These are phyloP conservation scores for Yamadazyma conglobata DNA, from an alignment of 1,139 yeast species.

Conservation along the genomic window DNA sequence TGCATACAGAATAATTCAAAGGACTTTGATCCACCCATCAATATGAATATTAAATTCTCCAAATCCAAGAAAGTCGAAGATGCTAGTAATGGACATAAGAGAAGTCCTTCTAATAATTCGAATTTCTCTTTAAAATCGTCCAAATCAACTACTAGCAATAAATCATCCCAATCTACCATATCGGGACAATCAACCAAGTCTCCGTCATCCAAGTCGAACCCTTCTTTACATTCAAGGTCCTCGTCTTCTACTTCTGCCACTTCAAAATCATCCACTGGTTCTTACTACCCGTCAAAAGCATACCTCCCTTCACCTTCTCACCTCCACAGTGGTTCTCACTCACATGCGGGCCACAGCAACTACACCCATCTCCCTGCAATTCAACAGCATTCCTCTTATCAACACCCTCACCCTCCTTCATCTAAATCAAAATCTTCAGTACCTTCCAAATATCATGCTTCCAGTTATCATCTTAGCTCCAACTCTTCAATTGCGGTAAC, in stretches of 20 bases:
- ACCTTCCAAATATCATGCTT: conserved; percentile 4
- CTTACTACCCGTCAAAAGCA: conserved; percentile 6
- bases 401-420: not conserved
- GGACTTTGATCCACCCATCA: too few relatives aligned
- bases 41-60: conserved; percentile 12
- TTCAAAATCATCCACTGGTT: conserved; percentile 8
- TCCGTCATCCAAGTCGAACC: conserved; percentile 5
- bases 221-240: conserved; percentile 12
- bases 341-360: conserved; percentile 2
- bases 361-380: conserved; percentile 7
- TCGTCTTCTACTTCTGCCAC: conserved; percentile 11
- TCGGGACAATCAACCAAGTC: conserved; percentile 3
- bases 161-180: conserved; percentile 6
- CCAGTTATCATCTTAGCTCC: conserved; percentile 5
- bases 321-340: conserved; percentile 1
- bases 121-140: conserved; percentile 12
- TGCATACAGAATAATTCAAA: too few relatives aligned
- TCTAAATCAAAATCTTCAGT: conserved; percentile 1
- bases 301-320: not conserved
- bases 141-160: conserved; percentile 7
- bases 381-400: conserved; percentile 2
- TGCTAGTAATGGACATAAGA: conserved; percentile 8
- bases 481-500: conserved; percentile 3
- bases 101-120: conserved; percentile 13
- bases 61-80: conserved; percentile 10